Percentiles rank a stretch among this genome's conserved stretches.
Conservation (phyloP, 805 yeast species). For the Metschnikowia baotianmanensis region DNA sequence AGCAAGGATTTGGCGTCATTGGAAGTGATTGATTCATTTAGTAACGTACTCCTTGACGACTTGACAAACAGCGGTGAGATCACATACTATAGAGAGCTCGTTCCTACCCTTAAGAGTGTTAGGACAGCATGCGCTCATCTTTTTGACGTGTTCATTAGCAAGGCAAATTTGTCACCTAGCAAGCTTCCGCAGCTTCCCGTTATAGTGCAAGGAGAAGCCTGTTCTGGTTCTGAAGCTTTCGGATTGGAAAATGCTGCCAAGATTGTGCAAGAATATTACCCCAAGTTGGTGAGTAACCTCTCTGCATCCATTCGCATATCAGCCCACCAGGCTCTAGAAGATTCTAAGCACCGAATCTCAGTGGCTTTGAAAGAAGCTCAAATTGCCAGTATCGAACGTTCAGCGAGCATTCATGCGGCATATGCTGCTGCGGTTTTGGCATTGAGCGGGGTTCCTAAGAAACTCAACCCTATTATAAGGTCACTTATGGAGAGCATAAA, state of each 20-base stretch:
- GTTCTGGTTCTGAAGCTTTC: constrained; percentile 93
- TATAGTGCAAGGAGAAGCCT: constrained; percentile 89
- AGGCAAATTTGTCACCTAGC: constrained; percentile 66
- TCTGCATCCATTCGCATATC: constrained; percentile 69
- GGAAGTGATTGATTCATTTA: constrained; percentile 22
- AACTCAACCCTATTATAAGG: constrained; percentile 83
- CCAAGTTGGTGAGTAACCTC: constrained; percentile 59
- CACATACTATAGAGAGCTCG: constrained; percentile 77
- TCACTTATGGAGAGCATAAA: constrained; percentile 92
- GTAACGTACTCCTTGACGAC: constrained; percentile 29
- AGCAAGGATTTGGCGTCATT: constrained; percentile 20
- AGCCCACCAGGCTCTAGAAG: constrained; percentile 71
- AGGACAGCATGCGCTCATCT: constrained; percentile 86
- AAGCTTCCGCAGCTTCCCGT: constrained; percentile 82
- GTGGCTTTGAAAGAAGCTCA: constrained; percentile 70
- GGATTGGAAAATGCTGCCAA: constrained; percentile 73
- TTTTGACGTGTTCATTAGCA: constrained; percentile 71
- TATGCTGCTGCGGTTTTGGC: constrained; percentile 73
- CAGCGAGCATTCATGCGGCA: constrained; percentile 63
- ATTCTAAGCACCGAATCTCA: constrained; percentile 65
- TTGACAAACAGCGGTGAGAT: constrained; percentile 40
- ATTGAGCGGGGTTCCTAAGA: constrained; percentile 71
- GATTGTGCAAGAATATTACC: constrained; percentile 59
- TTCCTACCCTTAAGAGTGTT: constrained; percentile 79
- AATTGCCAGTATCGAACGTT: constrained; percentile 47